Conservation (phyloP, 169 alveolate species). For the Plasmodium falciparum region DNA sequence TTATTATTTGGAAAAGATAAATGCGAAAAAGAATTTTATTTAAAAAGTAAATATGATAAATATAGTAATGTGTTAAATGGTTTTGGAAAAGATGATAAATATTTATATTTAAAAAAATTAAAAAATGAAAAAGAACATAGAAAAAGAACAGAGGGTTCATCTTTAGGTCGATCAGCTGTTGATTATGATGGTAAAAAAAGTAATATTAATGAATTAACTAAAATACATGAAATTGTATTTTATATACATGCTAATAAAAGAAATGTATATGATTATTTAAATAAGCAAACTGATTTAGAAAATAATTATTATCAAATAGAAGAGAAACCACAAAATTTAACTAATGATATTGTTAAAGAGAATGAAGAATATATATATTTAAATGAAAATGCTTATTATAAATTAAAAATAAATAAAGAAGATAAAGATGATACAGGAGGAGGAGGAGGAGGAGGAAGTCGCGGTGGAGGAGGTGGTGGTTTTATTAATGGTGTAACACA, state of each 20-base stretch:
- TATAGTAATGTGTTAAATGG: slow-evolving; percentile 43
- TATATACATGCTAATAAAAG: slow-evolving; percentile 70
- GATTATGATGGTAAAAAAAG: slow-evolving; percentile 22
- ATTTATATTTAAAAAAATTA: slow-evolving; percentile 38
- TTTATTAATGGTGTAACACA: slow-evolving; percentile 2
- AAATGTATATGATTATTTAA: slow-evolving; percentile 72
- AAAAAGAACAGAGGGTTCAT: background rate
- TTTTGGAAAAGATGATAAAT: slow-evolving; percentile 69
- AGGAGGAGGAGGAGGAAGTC: background rate
- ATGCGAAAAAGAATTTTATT: slow-evolving; percentile 57
- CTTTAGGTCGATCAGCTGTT: too few relatives aligned
- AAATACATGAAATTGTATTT: slow-evolving; percentile 62
- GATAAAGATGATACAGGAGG: slow-evolving; percentile 41
- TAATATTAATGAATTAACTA: slow-evolving; percentile 60
- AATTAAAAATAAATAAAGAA: slow-evolving; percentile 68
- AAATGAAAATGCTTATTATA: slow-evolving; percentile 71
- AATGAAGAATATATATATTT: slow-evolving; percentile 66
- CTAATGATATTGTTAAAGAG: slow-evolving; percentile 25
- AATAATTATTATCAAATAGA: slow-evolving; percentile 73
- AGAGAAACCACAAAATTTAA: slow-evolving; percentile 42
- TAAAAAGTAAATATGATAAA: slow-evolving; percentile 67
- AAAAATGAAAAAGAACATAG: slow-evolving; percentile 53
- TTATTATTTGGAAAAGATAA: slow-evolving; percentile 29
- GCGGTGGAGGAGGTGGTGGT: slow-evolving; percentile 16
- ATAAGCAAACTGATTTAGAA: slow-evolving; percentile 68